A percentile compares a stretch with the other conserved stretches of the same genome.
Conservation (phyloP, 306 rosid genomes). For the Vachellia pachyceras region DNA sequence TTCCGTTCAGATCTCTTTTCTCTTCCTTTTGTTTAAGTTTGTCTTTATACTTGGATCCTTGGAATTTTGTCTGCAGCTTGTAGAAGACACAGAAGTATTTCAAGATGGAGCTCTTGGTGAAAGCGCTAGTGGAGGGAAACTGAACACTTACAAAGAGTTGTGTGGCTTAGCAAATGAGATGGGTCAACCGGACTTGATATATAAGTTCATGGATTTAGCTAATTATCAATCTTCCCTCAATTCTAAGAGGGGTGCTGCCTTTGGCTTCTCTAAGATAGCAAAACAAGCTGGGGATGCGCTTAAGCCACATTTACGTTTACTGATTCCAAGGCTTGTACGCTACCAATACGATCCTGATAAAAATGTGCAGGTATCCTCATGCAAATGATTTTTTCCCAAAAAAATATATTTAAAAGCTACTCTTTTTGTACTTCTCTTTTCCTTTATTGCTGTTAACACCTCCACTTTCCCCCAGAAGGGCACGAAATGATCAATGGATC, state of each 20-base stretch:
- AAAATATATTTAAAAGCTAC: no score
- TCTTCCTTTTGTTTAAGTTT: slow-evolving; percentile 12
- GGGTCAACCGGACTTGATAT: slow-evolving; percentile 98
- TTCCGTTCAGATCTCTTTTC: slow-evolving; percentile 20
- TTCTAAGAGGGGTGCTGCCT: slow-evolving; percentile 97
- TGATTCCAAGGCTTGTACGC: slow-evolving; percentile 96
- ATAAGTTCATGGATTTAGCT: slow-evolving; percentile 98
- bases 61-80: slow-evolving; percentile 63
- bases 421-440: slow-evolving; percentile 10
- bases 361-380: slow-evolving; percentile 84
- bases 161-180: slow-evolving; percentile 97
- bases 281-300: slow-evolving; percentile 96
- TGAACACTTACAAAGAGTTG: slow-evolving; percentile 93
- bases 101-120: slow-evolving; percentile 91
- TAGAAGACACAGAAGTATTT: slow-evolving; percentile 93
- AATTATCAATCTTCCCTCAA: slow-evolving; percentile 87
- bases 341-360: slow-evolving; percentile 99
- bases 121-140: slow-evolving; percentile 80
- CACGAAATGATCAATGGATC: slow-evolving; percentile 17
- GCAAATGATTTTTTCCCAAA: no score
- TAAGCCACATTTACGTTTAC: slow-evolving; percentile 71
- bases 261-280: slow-evolving; percentile 98
- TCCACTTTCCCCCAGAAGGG: slow-evolving; percentile 1
- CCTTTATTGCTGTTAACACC: not conserved
- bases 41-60: slow-evolving; percentile 2